Evolutionary conservation across 257 asterid genomes (phyloP).

Genomic region (Solanum etuberosum): DNA sequence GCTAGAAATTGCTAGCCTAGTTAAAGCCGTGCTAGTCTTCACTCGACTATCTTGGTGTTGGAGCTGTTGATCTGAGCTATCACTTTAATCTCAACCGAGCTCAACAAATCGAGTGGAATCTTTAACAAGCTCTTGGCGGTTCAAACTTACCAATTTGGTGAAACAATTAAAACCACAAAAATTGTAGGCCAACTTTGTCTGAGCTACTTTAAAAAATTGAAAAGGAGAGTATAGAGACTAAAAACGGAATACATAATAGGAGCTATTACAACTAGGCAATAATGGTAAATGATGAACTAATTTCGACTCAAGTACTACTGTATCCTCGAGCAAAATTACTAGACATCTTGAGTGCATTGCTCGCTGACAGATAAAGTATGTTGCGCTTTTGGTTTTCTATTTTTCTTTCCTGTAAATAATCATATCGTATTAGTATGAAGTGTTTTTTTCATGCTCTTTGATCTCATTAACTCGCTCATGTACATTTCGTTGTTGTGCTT

Average conservation of each 20-base stretch:
- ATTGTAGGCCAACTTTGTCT: background rate
- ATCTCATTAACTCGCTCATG: background rate
- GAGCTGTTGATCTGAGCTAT: background rate
- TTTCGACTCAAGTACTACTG: background rate
- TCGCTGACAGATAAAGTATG: background rate
- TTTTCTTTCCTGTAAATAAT: background rate
- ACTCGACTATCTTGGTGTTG: background rate
- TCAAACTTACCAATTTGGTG: background rate
- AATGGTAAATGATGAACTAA: background rate
- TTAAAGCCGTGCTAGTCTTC: background rate
- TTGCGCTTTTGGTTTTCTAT: background rate
- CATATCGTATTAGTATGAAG: background rate
- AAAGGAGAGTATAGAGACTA: background rate
- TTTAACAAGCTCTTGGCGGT: background rate
- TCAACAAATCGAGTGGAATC: background rate
- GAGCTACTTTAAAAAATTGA: background rate
- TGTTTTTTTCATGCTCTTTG: background rate
- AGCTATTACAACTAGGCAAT: background rate
- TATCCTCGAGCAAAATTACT: background rate
- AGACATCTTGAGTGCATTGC: background rate
- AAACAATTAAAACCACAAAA: background rate
- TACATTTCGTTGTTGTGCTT: background rate
- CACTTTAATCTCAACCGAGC: background rate
- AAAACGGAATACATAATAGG: background rate
- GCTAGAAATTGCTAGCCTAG: background rate